Percentiles rank a stretch among this genome's conserved stretches.
Conservation (phyloP, 23 red algal species). For the Agarophyton chilense region DNA sequence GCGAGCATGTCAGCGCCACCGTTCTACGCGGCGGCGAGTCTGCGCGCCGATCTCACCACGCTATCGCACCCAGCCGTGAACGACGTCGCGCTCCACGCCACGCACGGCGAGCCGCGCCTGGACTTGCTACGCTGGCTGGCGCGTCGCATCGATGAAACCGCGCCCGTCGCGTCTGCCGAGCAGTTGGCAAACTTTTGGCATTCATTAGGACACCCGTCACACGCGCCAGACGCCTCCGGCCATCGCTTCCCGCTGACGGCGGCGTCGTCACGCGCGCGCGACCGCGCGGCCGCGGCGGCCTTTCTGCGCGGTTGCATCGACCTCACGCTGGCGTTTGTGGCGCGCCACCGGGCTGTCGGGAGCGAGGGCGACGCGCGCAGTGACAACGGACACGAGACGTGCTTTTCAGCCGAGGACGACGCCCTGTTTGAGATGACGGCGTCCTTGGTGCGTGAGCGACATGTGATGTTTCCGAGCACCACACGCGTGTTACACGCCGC, state of each 20-base stretch:
- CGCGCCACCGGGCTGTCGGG: neutral
- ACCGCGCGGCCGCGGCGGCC: conserved; percentile 22
- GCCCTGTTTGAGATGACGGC: neutral
- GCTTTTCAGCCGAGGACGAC: neutral
- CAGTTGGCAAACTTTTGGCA: conserved; percentile 28
- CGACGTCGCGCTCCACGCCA: neutral
- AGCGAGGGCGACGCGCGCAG: neutral
- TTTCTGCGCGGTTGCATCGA: conserved; percentile 44
- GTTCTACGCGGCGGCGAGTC: neutral
- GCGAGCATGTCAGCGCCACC: conserved; percentile 38
- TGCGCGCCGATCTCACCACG: conserved; percentile 18
- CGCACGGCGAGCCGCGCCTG: conserved; percentile 21
- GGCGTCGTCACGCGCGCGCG: neutral
- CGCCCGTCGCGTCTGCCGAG: neutral
- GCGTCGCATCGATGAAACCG: neutral
- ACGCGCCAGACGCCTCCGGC: neutral
- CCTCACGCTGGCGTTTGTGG: conserved; percentile 16
- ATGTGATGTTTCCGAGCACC: conserved; percentile 1
- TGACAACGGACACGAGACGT: no score
- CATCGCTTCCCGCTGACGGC: conserved; percentile 26
- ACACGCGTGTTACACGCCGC: neutral
- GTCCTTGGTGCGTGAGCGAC: neutral
- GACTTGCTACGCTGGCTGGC: conserved; percentile 25
- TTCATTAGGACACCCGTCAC: neutral
- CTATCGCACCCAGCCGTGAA: conserved; percentile 8